Conservation (phyloP, 2,329 filamentous ascomycete genomes). For the Thermoascus crustaceus region DNA sequence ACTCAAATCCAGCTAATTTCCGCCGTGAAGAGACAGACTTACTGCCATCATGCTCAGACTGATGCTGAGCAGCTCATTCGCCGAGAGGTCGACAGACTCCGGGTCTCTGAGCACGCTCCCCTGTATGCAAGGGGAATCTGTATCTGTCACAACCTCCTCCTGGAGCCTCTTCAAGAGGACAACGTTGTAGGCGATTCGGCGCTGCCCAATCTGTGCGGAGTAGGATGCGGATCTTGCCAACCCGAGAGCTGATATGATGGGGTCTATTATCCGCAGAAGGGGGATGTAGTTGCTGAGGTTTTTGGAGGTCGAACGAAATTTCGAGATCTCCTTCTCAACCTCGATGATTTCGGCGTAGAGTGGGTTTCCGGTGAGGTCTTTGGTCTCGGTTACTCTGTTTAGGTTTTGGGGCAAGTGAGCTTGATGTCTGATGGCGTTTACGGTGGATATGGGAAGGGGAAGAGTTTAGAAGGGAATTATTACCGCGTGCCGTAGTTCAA, state of each 20-base stretch:
- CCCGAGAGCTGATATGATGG: slow-evolving; percentile 4
- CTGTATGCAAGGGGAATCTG: slow-evolving; percentile 9
- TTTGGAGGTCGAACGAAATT: slow-evolving; percentile 9
- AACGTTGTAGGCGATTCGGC: slow-evolving; percentile 5
- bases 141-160: slow-evolving; percentile 5
- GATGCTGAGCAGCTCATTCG: slow-evolving; percentile 6
- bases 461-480: background rate
- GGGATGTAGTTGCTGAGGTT: slow-evolving; percentile 11
- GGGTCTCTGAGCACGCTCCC: slow-evolving; percentile 8
- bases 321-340: slow-evolving; percentile 9
- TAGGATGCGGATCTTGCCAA: slow-evolving; percentile 3
- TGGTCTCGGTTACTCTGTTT: slow-evolving; percentile 5
- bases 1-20: too few relatives aligned
- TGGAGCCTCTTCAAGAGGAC: slow-evolving; percentile 5
- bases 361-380: slow-evolving; percentile 5
- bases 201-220: slow-evolving; percentile 5
- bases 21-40: background rate
- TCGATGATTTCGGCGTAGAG: slow-evolving; percentile 8
- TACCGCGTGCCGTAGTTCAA: slow-evolving; percentile 8
- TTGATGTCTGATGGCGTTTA: too few relatives aligned
- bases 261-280: slow-evolving; percentile 7
- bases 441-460: too few relatives aligned
- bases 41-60: slow-evolving; percentile 10
- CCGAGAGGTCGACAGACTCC: slow-evolving; percentile 6
- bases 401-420: too few relatives aligned